A percentile compares a stretch with the other conserved stretches of the same genome.
phyloP scores from a whole-genome alignment of 2,329 filamentous ascomycete species.

The Daldinia sp. region DNA sequence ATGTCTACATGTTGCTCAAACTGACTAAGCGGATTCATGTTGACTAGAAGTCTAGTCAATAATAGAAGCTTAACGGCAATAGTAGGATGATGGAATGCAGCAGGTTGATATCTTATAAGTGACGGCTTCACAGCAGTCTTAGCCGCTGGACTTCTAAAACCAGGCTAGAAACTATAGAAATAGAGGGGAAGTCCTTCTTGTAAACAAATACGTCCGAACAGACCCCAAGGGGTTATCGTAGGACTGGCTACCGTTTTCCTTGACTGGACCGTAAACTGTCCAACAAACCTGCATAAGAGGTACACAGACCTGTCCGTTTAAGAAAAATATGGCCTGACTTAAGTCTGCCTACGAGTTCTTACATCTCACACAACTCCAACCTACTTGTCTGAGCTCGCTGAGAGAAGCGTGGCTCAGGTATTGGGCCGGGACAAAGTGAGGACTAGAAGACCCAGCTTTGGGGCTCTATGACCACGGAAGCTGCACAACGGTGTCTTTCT shows the following conservation, averaged over 20 bases:
- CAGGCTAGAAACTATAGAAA: neutral
- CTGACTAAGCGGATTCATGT: neutral
- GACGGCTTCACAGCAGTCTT: neutral
- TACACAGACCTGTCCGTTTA: neutral
- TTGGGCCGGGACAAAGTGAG: too few relatives aligned
- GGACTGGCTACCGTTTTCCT: neutral
- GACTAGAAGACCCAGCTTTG: too few relatives aligned
- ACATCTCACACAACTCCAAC: too few relatives aligned
- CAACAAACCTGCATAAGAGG: neutral
- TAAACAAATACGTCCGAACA: neutral
- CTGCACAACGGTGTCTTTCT: too few relatives aligned
- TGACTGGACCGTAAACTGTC: neutral
- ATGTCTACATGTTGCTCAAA: neutral
- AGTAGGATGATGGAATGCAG: neutral
- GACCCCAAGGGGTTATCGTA: conserved; percentile 2
- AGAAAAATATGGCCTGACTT: neutral
- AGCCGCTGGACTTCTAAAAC: neutral
- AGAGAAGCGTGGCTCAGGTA: too few relatives aligned
- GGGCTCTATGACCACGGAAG: too few relatives aligned
- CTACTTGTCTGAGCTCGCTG: too few relatives aligned
- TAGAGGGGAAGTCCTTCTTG: neutral
- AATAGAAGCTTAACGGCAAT: neutral
- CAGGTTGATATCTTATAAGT: neutral
- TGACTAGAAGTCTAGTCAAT: neutral
- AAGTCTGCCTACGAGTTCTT: neutral